phyloP scores from a whole-genome alignment of 805 yeast genomes.

The Myxozyma lipomycoides region DNA sequence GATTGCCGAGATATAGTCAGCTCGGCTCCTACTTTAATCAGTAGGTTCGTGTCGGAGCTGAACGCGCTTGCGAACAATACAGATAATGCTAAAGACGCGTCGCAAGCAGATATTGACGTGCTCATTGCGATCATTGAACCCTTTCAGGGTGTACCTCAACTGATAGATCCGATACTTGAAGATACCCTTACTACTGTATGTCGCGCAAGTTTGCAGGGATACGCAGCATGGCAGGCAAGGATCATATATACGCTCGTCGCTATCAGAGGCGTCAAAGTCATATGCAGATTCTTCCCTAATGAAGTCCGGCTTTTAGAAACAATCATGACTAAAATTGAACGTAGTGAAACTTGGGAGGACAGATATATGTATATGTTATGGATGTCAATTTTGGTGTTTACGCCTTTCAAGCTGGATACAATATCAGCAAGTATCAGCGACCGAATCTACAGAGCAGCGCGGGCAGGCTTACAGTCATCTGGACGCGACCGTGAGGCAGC shows the following conservation, averaged over 20 bases:
- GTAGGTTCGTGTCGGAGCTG: constrained; percentile 8
- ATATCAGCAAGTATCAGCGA: constrained; percentile 37
- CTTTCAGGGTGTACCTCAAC: constrained; percentile 24
- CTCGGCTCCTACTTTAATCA: constrained; percentile 19
- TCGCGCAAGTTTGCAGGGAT: neutral
- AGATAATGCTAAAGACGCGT: constrained; percentile 1
- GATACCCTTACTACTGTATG: constrained; percentile 2
- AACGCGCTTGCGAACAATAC: neutral
- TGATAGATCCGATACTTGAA: constrained; percentile 21
- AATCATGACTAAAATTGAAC: constrained; percentile 35
- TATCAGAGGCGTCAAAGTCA: constrained; percentile 60
- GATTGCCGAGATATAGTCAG: constrained; percentile 23
- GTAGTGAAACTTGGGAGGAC: constrained; percentile 80
- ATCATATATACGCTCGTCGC: constrained; percentile 60
- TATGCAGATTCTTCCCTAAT: constrained; percentile 57
- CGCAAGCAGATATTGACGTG: neutral
- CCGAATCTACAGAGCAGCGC: constrained; percentile 37
- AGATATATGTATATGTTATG: constrained; percentile 91
- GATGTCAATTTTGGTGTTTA: constrained; percentile 64
- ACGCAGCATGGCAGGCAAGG: constrained; percentile 30
- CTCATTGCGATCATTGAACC: constrained; percentile 17
- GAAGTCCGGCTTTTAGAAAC: constrained; percentile 50
- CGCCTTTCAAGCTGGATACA: constrained; percentile 62
- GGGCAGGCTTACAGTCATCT: constrained; percentile 40
- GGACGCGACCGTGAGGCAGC: constrained; percentile 60